Percentiles rank a stretch among this genome's conserved stretches.
These are phyloP conservation scores for Didymella lethalis DNA, from an alignment of 2,329 filamentous ascomycete genomes.

Conservation along the genomic window DNA sequence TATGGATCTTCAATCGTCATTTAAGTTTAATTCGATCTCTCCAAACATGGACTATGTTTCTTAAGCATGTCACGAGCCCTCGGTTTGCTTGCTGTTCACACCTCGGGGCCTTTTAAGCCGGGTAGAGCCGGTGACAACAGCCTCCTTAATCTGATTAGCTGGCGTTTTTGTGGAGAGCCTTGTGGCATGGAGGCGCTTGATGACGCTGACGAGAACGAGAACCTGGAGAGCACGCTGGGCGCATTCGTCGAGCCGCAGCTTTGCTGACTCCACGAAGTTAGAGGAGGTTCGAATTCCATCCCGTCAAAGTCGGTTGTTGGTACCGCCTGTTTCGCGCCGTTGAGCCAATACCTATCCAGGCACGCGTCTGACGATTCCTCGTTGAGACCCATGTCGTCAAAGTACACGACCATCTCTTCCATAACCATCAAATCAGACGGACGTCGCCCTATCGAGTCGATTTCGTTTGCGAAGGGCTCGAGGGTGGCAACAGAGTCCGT, in stretches of 20 bases:
- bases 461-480: conserved; percentile 45
- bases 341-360: conserved; percentile 46
- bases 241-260: conserved; percentile 6
- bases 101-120: conserved; percentile 26
- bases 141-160: conserved; percentile 35
- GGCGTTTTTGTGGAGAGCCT: conserved; percentile 25
- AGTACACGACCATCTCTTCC: conserved; percentile 55
- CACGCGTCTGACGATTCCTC: conserved; percentile 37
- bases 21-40: conserved; percentile 28
- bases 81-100: conserved; percentile 23
- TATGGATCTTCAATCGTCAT: conserved; percentile 18
- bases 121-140: conserved; percentile 34
- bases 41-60: conserved; percentile 13
- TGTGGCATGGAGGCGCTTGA: conserved; percentile 26
- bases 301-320: conserved; percentile 15
- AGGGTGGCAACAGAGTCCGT: conserved; percentile 53
- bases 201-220: conserved; percentile 36
- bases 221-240: conserved; percentile 24
- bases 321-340: conserved; percentile 18
- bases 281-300: conserved; percentile 17
- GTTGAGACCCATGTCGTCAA: conserved; percentile 51
- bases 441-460: conserved; percentile 26
- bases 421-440: conserved; percentile 38
- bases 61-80: conserved; percentile 21
- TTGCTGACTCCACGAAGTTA: conserved; percentile 11